Evolutionary conservation across 306 rosid species (phyloP), one percentile per base, ranked within the genome.

Genomic region (Malus asiatica): DNA sequence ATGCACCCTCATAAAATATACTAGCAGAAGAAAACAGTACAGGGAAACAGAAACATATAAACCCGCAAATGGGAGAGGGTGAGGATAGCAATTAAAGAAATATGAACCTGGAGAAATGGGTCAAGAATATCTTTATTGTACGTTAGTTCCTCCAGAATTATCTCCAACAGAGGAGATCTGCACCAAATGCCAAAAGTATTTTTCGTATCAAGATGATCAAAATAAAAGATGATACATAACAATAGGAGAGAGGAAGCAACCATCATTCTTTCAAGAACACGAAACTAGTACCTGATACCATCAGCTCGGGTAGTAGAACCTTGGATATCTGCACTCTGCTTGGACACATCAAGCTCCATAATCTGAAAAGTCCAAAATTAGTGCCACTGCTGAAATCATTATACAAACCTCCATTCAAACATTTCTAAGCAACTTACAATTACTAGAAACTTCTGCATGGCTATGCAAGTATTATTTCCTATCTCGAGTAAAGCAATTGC

Each of bases 131-230:
- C 87, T 52, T 76, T 72, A 85, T 71, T 78, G 88, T 94, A 94
- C 64, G 93, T 88, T 72, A 94, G 85, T 81, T 90, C 95, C 76
- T 91, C 97, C 35, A 91, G 84, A 81, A 92, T 79, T 78, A 94
- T 83, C 84, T 90, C 98, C 79, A 87, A 57, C 84, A 92, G 73
- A 68, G 89, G 89, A 27, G 88, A 89, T 83, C 98, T 94, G 95
- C 81, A 82, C 71, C 81, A 85, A 68, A 66, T 77, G 64, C 58
- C 80, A 79, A 76, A 38, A 71, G 82, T 30, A n/a, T 68, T 53
- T 25, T 60, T 33, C 22, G 59, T 42, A 57, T 40, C 33, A 8
- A 20, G 13, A 68, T 13, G 25, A 45, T 12, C 4, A 45, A 45
- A 45, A 45, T 45, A 4, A 40, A 51, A 52, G 5, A 60, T 40